Evolutionary conservation across 192 early-diverging fungal genomes (phyloP), one percentile per base, ranked within the genome.

Genomic region (Backusella circina): DNA sequence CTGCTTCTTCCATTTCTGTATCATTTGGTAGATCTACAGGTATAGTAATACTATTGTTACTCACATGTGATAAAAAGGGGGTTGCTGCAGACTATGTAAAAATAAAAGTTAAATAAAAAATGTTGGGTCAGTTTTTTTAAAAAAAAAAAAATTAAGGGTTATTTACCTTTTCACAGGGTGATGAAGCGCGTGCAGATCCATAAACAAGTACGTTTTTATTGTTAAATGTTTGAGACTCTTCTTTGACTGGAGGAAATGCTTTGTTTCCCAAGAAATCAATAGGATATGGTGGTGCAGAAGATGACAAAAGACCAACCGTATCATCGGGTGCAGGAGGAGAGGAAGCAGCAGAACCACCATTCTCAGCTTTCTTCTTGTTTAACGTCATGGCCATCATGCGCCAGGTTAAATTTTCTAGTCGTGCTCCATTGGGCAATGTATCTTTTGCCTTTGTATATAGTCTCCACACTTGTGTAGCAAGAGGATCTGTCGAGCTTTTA

Each of bases 391-490:
- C 89, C 91, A 95, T 93, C 81, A 94, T 87, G 32, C 95, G 84
- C 95, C 95, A 96, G 3, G 92, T 89, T 73, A 94, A 74, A 81
- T 96, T 96, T 79, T 96, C 95, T 10, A 95, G 81, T n/a, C 95
- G 84, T 30, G 86, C 85, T 36, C 93, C 95, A 50, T 93, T 87
- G 1, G 92, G 91, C 35, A 96, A 76, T 4, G 90, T 89, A 61
- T 92, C 89, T 78, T 94, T 94, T 21, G 92, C 92, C 80, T 94
- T 94, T n/a, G 92, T 90, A 75, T 86, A 94, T 61, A 96, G 77
- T 72, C 87, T 80, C 95, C 95, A 96, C 18, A 91, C 78, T 38
- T 92, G 82, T 67, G 86, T 87, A 13, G 83, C 86, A 15, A 87
- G 72, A 33, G 86, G 85, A 66, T 89, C 86, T 57, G 87, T 82